Base-by-base conservation (phyloP, 768 basidiomycete genomes). In the Hericium erinaceus region DNA sequence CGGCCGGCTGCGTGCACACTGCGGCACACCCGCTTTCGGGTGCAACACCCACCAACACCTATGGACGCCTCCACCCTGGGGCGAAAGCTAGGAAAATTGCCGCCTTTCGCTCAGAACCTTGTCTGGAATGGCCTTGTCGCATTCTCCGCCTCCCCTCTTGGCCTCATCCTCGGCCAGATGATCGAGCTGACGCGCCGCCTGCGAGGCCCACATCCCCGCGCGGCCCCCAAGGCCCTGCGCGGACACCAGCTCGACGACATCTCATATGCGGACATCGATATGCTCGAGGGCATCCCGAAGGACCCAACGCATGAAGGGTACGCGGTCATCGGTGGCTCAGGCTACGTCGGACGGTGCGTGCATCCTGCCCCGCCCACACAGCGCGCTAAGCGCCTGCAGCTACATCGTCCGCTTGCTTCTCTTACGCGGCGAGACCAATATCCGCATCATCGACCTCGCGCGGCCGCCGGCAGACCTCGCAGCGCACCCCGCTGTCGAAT, bases 381-480 rank as follows among this genome's bases (percentile, higher is more conserved):
- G 18, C 10, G 24, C 10, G 37, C 40, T 38, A 1, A n/a, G 8
- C 20, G n/a, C 16, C 10, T 15, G 15, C 48, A 73, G 72, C 22
- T 72, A 69, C 56, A 64, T 74, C 28, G 66, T 70, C 26, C 67
- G 67, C 16, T 58, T 74, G 4, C 65, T 74, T 15, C 54, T 74
- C n/a, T 64, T 70, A 28, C 67, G 72, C 37, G 72, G 71, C 0
- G 72, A 72, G 58, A 68, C 64, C 1, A 66, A 66, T 41, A 68
- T 72, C 39, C 64, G 70, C 33, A 65, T 72, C 38, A 49, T 73
- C 16, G 72, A 73, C 58, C 49, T 72, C 16, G 61, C 61, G 37
- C 69, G 70, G 5, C 70, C 70, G 12, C 59, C 61, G 2, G 6
- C 58, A 12, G 61, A 64, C 7, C 28, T 70, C 26, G 53, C 60